Conservation (phyloP, 495 filamentous ascomycete genomes). For the Rhypophila decipiens region DNA sequence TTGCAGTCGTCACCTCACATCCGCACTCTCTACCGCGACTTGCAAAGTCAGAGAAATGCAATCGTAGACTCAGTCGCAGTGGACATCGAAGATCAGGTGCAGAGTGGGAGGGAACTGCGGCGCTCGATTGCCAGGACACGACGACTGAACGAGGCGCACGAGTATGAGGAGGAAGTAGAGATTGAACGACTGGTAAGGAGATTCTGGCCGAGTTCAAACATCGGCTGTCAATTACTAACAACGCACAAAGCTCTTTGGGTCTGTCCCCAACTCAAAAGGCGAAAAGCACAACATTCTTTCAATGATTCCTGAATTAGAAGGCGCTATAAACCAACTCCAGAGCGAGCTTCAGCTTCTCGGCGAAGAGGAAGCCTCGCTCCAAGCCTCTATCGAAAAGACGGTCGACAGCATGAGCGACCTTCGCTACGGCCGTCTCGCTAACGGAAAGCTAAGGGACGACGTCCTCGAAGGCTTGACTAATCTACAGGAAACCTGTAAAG, state of each 20-base stretch:
- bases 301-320: constrained; percentile 61
- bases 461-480: constrained; percentile 56
- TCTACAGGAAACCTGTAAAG: constrained; percentile 58
- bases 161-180: constrained; percentile 58
- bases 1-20: constrained; percentile 67
- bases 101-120: constrained; percentile 55
- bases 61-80: constrained; percentile 60
- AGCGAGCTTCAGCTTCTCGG: constrained; percentile 58
- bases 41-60: constrained; percentile 64
- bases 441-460: constrained; percentile 51
- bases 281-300: constrained; percentile 56
- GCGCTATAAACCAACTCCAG: constrained; percentile 59
- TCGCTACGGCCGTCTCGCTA: constrained; percentile 69
- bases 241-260: constrained; percentile 55
- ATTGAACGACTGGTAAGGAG: constrained; percentile 60
- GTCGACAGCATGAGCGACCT: constrained; percentile 74
- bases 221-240: neutral
- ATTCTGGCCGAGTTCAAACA: neutral
- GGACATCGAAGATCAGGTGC: constrained; percentile 62
- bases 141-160: constrained; percentile 48
- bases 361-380: constrained; percentile 52
- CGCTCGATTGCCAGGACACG: constrained; percentile 52
- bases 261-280: constrained; percentile 32
- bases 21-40: constrained; percentile 67
- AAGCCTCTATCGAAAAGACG: constrained; percentile 54